Evolutionary conservation across 2,329 filamentous ascomycete genomes (phyloP).

Genomic region (Pseudogymnoascus pannorum): DNA sequence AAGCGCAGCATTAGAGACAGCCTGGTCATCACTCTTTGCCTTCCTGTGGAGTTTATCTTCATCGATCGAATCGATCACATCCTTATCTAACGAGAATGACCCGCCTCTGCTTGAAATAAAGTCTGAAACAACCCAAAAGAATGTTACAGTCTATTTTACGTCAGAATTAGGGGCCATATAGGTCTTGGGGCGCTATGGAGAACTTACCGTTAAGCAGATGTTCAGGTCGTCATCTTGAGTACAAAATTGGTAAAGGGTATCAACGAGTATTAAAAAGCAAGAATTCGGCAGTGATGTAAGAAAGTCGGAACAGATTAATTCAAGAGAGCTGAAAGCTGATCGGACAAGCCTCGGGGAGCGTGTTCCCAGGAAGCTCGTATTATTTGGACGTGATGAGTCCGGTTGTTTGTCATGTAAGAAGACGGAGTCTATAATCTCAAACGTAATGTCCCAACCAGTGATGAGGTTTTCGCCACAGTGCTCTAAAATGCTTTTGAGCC

Average conservation of each 20-base stretch:
- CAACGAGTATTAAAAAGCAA: constrained; percentile 71
- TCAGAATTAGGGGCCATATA: not conserved
- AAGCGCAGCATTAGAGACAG: constrained; percentile 60
- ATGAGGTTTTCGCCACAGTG: constrained; percentile 78
- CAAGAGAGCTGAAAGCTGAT: constrained; percentile 79
- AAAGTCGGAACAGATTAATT: constrained; percentile 94
- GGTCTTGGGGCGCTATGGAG: not conserved
- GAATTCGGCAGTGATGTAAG: constrained; percentile 60
- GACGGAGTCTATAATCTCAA: constrained; percentile 77
- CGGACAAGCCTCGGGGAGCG: constrained; percentile 70
- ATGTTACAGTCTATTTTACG: constrained; percentile 65
- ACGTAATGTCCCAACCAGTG: constrained; percentile 78
- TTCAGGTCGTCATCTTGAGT: constrained; percentile 88
- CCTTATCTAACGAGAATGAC: constrained; percentile 50
- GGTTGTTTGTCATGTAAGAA: constrained; percentile 44
- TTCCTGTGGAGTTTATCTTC: constrained; percentile 51
- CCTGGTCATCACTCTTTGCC: constrained; percentile 50
- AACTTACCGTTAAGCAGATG: constrained; percentile 78
- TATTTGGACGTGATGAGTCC: constrained; percentile 21
- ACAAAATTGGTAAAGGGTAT: constrained; percentile 84
- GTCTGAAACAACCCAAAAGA: constrained; percentile 93
- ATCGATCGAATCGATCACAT: constrained; percentile 46
- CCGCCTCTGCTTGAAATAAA: constrained; percentile 61
- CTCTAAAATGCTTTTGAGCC: constrained; percentile 75
- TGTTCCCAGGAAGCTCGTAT: constrained; percentile 29